Evolutionary conservation across 2,329 filamentous ascomycete genomes (phyloP).

Genomic region (Penicillium oxalicum): DNA sequence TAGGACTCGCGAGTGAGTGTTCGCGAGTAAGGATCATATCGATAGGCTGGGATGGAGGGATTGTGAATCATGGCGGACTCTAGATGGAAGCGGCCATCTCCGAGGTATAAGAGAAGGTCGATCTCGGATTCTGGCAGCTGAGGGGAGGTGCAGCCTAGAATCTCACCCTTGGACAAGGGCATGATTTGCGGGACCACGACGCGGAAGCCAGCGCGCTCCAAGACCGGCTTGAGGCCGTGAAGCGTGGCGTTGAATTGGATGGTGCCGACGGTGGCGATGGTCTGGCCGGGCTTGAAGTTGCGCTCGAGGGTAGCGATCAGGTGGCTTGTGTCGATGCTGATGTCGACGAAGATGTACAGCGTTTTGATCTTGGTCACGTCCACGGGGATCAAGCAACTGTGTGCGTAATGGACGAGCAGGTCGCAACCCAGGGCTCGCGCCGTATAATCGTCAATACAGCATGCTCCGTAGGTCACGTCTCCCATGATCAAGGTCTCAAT

Average conservation of each 20-base stretch:
- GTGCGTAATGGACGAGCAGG: constrained; percentile 90
- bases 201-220: constrained; percentile 78
- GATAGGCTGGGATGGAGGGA: constrained; percentile 79
- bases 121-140: constrained; percentile 56
- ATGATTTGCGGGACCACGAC: constrained; percentile 87
- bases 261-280: constrained; percentile 86
- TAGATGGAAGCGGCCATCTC: constrained; percentile 89
- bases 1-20: constrained; percentile 88
- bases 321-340: constrained; percentile 87
- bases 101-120: constrained; percentile 80
- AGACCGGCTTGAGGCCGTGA: constrained; percentile 69
- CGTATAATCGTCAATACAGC: constrained; percentile 98
- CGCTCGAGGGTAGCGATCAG: constrained; percentile 78
- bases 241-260: constrained; percentile 99
- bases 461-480: constrained; percentile 96
- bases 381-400: constrained; percentile 92
- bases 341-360: constrained; percentile 96
- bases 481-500: constrained; percentile 97
- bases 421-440: constrained; percentile 91
- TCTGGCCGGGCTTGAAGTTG: constrained; percentile 80
- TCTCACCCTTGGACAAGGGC: constrained; percentile 89
- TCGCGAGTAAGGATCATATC: constrained; percentile 93
- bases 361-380: constrained; percentile 96
- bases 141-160: constrained; percentile 93
- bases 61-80: constrained; percentile 99